Evolutionary conservation across 169 alveolate genomes (phyloP), one percentile per base, ranked within the genome.

Genomic region (Fabrea salina): DNA sequence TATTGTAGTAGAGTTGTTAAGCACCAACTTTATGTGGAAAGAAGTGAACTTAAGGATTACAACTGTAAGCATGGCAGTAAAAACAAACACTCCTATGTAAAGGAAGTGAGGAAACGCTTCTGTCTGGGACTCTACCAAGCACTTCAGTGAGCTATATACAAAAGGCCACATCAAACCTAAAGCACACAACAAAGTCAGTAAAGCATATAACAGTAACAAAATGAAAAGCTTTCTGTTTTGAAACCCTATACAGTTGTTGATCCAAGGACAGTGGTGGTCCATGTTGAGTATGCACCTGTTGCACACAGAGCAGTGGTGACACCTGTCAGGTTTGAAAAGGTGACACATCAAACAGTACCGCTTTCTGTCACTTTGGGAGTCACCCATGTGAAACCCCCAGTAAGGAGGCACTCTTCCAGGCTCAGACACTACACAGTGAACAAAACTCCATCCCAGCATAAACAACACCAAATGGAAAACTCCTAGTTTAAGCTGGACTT

Each of bases 311-410:
- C 99, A 98, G 84, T 98, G 99, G 79, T 97, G 99, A 19, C 99
- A 96, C 67, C 99, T 88, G 76, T 97, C 99, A 0, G 99, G 99
- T 82, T 97, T 97, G 97, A 99, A 98, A 8, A 97, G 98, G 90
- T 98, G 97, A 85, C 99, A 98, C 82, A 96, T 95, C 59, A 96
- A 89, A 85, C 99, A 97, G 82, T 97, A 97, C 54, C 99, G 78
- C 72, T 99, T 87, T 81, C 99, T 90, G 66, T 97, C 93, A 39
- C 96, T 97, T 54, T 97, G 97, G 33, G 74, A 32, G 81, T 97
- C 99, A 40, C 99, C 99, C 83, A 97, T 94, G 75, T 96, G 93
- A 86, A 97, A 96, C 4, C 99, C 99, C 99, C 99, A 96, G 83
- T 96, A 91, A 7, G 95, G 80, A 0, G 99, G 99, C 32, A 96